phyloP scores from a whole-genome alignment of 2,329 filamentous ascomycete species.

The Exophiala sideris region DNA sequence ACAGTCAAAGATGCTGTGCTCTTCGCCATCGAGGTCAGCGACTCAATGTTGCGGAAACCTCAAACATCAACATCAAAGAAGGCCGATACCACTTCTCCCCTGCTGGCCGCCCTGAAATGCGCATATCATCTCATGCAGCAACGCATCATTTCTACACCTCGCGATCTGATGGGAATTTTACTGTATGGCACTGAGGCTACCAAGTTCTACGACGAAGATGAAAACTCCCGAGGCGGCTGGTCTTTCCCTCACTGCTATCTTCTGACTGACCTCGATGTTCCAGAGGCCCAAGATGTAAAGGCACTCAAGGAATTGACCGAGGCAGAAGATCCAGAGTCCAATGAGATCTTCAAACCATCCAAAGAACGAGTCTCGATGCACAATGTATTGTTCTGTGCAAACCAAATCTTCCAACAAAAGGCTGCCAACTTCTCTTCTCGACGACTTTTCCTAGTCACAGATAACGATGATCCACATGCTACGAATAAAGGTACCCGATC shows the following conservation, averaged over 20 bases:
- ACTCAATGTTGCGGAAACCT: conserved; percentile 75
- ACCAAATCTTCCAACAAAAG: conserved; percentile 93
- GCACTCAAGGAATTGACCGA: conserved; percentile 71
- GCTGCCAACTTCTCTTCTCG: conserved; percentile 91
- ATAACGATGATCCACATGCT: conserved; percentile 81
- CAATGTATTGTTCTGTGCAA: conserved; percentile 89
- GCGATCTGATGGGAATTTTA: conserved; percentile 94
- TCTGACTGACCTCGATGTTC: conserved; percentile 81
- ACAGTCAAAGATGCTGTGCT: conserved; percentile 95
- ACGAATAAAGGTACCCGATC: conserved; percentile 69
- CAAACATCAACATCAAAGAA: conserved; percentile 67
- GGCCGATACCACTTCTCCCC: conserved; percentile 71
- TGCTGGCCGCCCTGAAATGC: conserved; percentile 83
- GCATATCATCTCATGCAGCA: conserved; percentile 96
- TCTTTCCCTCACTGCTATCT: conserved; percentile 91
- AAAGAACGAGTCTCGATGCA: conserved; percentile 73
- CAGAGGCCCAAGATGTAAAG: conserved; percentile 83
- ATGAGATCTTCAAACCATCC: conserved; percentile 67
- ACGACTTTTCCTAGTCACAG: conserved; percentile 91
- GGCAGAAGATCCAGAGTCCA: conserved; percentile 60
- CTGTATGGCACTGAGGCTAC: conserved; percentile 87
- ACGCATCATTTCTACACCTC: conserved; percentile 93
- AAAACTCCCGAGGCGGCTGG: conserved; percentile 53
- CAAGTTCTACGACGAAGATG: conserved; percentile 68
- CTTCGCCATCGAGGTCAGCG: conserved; percentile 88